These are phyloP conservation scores for Vigna nakashimae DNA, from an alignment of 306 rosid genomes.

Conservation along the genomic window DNA sequence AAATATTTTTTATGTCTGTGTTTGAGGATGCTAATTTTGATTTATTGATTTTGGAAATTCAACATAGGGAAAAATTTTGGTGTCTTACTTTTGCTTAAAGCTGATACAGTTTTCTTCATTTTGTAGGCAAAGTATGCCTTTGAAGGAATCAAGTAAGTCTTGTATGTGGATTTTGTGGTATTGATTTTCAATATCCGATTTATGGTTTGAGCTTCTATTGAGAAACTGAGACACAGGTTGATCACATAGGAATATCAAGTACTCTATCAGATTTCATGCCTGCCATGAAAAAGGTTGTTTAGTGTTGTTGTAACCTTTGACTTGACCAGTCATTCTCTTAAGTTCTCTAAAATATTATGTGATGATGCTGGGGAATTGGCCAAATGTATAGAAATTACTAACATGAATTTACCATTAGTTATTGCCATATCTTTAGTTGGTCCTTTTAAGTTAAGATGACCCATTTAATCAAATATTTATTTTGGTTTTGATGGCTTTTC, in stretches of 20 bases:
- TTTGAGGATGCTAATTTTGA: slow-evolving; percentile 34
- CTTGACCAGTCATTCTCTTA: slow-evolving; percentile 12
- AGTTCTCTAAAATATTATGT: slow-evolving; percentile 19
- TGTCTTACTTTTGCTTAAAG: slow-evolving; percentile 30
- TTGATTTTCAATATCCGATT: slow-evolving; percentile 47
- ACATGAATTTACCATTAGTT: not conserved
- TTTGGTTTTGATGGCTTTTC: slow-evolving; percentile 25
- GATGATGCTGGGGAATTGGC: not conserved
- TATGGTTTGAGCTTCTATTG: slow-evolving; percentile 44
- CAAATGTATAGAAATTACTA: not conserved
- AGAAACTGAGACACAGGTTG: slow-evolving; percentile 37
- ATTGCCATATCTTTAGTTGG: not conserved
- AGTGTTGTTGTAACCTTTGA: slow-evolving; percentile 9
- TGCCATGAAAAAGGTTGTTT: slow-evolving; percentile 66
- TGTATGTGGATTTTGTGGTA: slow-evolving; percentile 40
- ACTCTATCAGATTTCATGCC: slow-evolving; percentile 56
- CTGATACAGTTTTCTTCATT: slow-evolving; percentile 42
- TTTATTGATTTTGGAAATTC: slow-evolving; percentile 16
- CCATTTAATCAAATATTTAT: not conserved
- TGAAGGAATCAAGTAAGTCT: slow-evolving; percentile 43
- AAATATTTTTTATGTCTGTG: slow-evolving; percentile 12
- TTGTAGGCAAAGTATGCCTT: slow-evolving; percentile 41
- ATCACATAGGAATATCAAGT: slow-evolving; percentile 39
- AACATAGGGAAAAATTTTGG: not conserved
- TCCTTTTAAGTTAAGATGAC: slow-evolving; percentile 12